Percentiles rank a stretch among this genome's conserved stretches.
These are phyloP conservation scores for Chaetomiaceae sp. DNA, from an alignment of 2,329 filamentous ascomycete species.

Conservation along the genomic window DNA sequence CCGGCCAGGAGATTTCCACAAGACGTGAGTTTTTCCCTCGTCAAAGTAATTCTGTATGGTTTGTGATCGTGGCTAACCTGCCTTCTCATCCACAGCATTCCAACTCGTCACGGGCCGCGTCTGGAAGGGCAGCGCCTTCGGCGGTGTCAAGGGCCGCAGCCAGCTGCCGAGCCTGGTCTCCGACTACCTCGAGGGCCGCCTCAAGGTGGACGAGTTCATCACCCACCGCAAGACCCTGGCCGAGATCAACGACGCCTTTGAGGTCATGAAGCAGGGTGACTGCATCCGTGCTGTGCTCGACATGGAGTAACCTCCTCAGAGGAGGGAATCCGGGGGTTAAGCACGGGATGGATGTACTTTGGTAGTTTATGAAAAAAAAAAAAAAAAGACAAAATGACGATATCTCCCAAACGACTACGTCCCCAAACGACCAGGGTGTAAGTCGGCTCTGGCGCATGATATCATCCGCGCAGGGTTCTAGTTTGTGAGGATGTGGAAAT, in stretches of 20 bases:
- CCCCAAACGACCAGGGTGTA: too few species aligned
- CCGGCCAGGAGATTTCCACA: conserved; percentile 91
- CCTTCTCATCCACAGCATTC: too few species aligned
- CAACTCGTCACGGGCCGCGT: conserved; percentile 96
- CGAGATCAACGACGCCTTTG: conserved; percentile 82
- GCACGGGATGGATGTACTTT: neutral
- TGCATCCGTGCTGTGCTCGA: conserved; percentile 93
- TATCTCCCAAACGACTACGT: too few species aligned
- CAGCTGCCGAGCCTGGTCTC: conserved; percentile 83
- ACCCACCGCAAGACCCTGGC: conserved; percentile 82
- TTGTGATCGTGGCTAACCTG: too few species aligned
- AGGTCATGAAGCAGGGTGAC: conserved; percentile 92
- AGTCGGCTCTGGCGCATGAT: too few species aligned
- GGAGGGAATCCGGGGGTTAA: neutral
- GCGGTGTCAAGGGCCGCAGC: conserved; percentile 93
- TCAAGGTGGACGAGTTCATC: conserved; percentile 99
- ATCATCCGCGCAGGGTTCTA: too few species aligned
- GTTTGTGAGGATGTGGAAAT: too few species aligned
- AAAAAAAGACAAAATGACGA: neutral
- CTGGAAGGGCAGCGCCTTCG: conserved; percentile 97
- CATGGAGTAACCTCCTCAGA: conserved; percentile 37
- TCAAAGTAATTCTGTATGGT: too few species aligned
- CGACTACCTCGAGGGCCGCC: conserved; percentile 82
- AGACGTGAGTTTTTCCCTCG: conserved; percentile 61
- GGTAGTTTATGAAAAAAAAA: neutral